Evolutionary conservation across 805 yeast species (phyloP).

Genomic region (Zygotorulaspora chibaensis): DNA sequence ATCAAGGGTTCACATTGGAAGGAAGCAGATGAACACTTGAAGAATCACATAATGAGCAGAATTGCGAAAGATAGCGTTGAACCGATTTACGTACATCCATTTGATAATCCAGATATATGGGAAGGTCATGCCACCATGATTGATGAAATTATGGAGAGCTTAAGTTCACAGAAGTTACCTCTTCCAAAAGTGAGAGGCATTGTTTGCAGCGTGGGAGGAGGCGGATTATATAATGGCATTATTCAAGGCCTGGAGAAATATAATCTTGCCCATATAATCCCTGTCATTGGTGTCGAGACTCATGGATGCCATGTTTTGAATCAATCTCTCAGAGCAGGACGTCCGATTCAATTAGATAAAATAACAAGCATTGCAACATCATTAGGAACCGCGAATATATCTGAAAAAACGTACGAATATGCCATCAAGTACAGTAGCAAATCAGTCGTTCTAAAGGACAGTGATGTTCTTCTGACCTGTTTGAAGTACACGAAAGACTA

Average conservation of each 20-base stretch:
- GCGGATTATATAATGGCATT: constrained; percentile 51
- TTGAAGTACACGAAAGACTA: constrained; percentile 47
- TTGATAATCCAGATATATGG: constrained; percentile 48
- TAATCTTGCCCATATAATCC: constrained; percentile 32
- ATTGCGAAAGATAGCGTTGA: constrained; percentile 12
- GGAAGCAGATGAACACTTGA: constrained; percentile 45
- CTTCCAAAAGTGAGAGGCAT: constrained; percentile 38
- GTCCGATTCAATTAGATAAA: constrained; percentile 42
- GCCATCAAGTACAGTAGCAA: constrained; percentile 38
- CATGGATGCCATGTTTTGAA: constrained; percentile 54
- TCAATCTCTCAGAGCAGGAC: constrained; percentile 44
- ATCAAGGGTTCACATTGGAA: constrained; percentile 43
- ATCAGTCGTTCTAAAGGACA: constrained; percentile 47
- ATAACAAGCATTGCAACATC: constrained; percentile 58
- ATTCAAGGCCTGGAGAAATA: constrained; percentile 40
- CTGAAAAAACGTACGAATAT: constrained; percentile 47
- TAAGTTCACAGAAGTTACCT: constrained; percentile 21
- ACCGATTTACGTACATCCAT: constrained; percentile 52
- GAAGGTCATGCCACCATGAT: constrained; percentile 48
- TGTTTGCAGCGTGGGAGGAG: constrained; percentile 55
- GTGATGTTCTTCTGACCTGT: constrained; percentile 52
- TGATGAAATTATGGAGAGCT: constrained; percentile 38
- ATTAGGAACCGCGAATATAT: constrained; percentile 57
- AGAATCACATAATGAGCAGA: constrained; percentile 22
- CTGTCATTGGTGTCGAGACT: constrained; percentile 51